Evolutionary conservation across 345 rosid genomes (phyloP).

Genomic region (Hibiscus trionum): DNA sequence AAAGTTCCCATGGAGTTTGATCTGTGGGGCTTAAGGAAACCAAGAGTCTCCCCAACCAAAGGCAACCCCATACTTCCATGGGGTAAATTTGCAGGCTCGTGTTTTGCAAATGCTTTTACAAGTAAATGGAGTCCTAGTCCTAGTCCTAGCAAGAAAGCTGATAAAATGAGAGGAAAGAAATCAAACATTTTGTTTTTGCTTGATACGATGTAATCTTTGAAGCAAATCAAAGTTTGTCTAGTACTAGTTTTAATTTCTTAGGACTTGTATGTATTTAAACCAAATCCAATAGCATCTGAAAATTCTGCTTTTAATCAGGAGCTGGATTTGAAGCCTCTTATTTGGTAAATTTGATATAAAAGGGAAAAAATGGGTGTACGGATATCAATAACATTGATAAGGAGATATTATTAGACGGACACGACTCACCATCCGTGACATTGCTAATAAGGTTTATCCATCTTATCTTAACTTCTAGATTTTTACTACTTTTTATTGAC

Average conservation of each 20-base stretch:
- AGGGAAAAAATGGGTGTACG: not conserved
- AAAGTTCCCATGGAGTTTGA: slow-evolving; percentile 59
- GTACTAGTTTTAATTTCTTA: not conserved
- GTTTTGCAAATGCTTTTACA: not conserved
- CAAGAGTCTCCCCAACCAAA: slow-evolving; percentile 57
- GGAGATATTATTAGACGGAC: no score
- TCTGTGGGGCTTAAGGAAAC: slow-evolving; percentile 71
- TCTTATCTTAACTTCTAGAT: no score
- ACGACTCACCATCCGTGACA: no score
- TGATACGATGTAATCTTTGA: not conserved
- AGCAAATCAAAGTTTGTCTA: not conserved
- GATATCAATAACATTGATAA: no score
- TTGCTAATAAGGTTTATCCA: no score
- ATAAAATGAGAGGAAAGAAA: not conserved
- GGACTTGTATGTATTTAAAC: not conserved
- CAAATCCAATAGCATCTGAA: not conserved
- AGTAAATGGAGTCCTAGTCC: slow-evolving; percentile 14
- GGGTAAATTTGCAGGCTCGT: slow-evolving; percentile 26
- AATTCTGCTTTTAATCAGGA: not conserved
- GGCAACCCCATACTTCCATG: slow-evolving; percentile 81
- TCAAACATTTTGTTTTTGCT: slow-evolving; percentile 6
- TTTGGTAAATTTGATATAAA: not conserved
- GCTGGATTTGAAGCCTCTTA: not conserved
- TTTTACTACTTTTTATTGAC: no score
- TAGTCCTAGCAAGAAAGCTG: slow-evolving; percentile 19